phyloP scores from a whole-genome alignment of 1,139 yeast species.

The Kazachstania sp. region DNA sequence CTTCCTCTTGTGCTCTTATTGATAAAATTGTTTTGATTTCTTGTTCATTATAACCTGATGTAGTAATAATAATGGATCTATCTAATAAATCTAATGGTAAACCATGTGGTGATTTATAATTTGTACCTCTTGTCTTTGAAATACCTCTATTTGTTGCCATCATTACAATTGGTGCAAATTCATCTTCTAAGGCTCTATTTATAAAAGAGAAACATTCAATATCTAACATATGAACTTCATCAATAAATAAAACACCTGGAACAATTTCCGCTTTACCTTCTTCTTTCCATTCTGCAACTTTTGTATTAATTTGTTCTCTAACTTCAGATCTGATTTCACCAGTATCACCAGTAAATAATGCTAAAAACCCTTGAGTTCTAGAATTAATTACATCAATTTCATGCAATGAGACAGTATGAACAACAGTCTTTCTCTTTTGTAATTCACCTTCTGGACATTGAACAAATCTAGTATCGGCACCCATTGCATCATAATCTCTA shows the following conservation, averaged over 20 bases:
- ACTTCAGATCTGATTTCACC: conserved; percentile 96
- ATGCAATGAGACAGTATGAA: conserved; percentile 91
- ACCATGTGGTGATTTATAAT: conserved; percentile 93
- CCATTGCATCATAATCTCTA: conserved; percentile 98
- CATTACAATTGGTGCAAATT: conserved; percentile 90
- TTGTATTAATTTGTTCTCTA: conserved; percentile 91
- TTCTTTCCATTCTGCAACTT: conserved; percentile 98
- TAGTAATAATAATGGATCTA: conserved; percentile 86
- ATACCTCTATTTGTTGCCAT: conserved; percentile 99
- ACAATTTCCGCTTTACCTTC: conserved; percentile 98
- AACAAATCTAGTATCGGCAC: conserved; percentile 94
- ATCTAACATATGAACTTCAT: conserved; percentile 98
- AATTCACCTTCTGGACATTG: conserved; percentile 99
- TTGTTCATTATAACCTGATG: conserved; percentile 63
- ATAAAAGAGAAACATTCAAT: conserved; percentile 94
- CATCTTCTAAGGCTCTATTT: conserved; percentile 94
- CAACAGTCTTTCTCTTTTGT: conserved; percentile 90
- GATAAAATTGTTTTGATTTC: conserved; percentile 81
- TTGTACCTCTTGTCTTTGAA: conserved; percentile 86
- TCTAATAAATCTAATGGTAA: conserved; percentile 90
- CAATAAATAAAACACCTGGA: conserved; percentile 97
- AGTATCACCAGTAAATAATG: conserved; percentile 93
- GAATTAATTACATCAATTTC: conserved; percentile 98
- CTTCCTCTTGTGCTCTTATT: conserved; percentile 95
- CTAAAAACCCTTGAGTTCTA: conserved; percentile 94